Percentiles rank a stretch among this genome's conserved stretches.
These are phyloP conservation scores for Quercus alba DNA, from an alignment of 306 rosid species.

Conservation along the genomic window DNA sequence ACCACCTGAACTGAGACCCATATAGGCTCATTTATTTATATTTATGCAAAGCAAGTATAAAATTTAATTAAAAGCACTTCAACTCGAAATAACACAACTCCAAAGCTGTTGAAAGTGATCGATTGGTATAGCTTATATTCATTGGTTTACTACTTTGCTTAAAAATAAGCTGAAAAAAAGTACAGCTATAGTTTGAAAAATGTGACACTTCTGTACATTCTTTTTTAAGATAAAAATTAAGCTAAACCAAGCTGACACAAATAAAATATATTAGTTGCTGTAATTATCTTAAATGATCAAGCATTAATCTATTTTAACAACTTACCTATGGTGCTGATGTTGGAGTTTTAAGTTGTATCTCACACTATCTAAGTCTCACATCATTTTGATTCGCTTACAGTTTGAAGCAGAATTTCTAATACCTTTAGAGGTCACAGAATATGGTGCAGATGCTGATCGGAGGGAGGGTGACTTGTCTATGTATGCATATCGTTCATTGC, in stretches of 20 bases:
- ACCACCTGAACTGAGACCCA: not conserved
- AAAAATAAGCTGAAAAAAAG: too few relatives aligned
- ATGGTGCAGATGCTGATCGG: conserved; percentile 68
- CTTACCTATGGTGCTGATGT: not conserved
- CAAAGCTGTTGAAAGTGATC: too few relatives aligned
- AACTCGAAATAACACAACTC: not conserved
- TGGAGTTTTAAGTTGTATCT: not conserved
- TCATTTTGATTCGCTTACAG: conserved; percentile 48
- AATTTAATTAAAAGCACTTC: not conserved
- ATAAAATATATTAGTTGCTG: not conserved
- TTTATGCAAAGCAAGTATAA: not conserved
- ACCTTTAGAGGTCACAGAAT: conserved; percentile 62
- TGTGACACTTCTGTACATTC: too few relatives aligned
- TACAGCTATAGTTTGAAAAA: too few relatives aligned
- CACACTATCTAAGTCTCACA: conserved; percentile 28
- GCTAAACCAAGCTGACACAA: too few relatives aligned
- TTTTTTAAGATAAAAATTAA: too few relatives aligned
- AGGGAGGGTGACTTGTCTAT: conserved; percentile 82
- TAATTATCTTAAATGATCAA: not conserved
- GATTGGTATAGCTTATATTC: too few relatives aligned
- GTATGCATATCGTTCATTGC: conserved; percentile 60
- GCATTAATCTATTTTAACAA: not conserved
- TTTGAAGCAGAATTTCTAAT: conserved; percentile 61
- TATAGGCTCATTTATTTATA: not conserved
- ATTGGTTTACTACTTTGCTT: too few relatives aligned